Conservation (phyloP, 1,284 basidiomycete species). For the Volvariella volvacea region DNA sequence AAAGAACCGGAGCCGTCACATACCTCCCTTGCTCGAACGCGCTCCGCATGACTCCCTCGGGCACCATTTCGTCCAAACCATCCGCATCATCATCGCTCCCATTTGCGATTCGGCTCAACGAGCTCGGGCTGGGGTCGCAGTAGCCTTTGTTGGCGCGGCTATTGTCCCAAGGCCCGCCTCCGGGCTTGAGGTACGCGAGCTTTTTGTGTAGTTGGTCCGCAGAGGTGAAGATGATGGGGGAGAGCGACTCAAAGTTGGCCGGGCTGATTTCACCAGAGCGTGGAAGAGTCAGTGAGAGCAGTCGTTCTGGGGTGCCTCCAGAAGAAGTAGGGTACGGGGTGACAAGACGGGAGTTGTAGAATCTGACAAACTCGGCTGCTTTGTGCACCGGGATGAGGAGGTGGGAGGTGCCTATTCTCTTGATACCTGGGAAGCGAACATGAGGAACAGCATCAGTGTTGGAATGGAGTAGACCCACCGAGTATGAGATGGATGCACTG, state of each 20-base stretch:
- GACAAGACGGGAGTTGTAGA: too few species aligned
- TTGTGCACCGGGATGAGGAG: conserved; percentile 24
- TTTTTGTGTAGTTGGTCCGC: conserved; percentile 21
- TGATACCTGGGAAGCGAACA: conserved; percentile 23
- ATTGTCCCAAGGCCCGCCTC: conserved; percentile 17
- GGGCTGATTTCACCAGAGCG: conserved; percentile 4
- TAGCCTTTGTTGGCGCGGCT: conserved; percentile 23
- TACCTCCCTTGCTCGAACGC: conserved; percentile 34
- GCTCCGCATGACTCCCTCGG: conserved; percentile 19
- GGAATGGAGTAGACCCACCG: conserved; percentile 14
- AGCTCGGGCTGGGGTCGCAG: too few species aligned
- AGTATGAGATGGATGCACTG: conserved; percentile 22
- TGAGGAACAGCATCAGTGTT: background rate
- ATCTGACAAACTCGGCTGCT: conserved; percentile 7
- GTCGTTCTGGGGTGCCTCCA: background rate
- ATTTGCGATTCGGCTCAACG: too few species aligned
- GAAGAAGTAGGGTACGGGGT: too few species aligned
- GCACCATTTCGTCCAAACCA: conserved; percentile 3
- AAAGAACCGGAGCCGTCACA: background rate
- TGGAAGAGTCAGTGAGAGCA: conserved; percentile 3
- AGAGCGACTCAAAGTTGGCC: conserved; percentile 28
- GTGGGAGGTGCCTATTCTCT: conserved; percentile 25
- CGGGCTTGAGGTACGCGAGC: conserved; percentile 21
- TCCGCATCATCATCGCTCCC: too few species aligned
- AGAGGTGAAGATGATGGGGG: conserved; percentile 26